Evolutionary conservation across 805 yeast genomes (phyloP).

Genomic region (Metschnikowia shivogae): DNA sequence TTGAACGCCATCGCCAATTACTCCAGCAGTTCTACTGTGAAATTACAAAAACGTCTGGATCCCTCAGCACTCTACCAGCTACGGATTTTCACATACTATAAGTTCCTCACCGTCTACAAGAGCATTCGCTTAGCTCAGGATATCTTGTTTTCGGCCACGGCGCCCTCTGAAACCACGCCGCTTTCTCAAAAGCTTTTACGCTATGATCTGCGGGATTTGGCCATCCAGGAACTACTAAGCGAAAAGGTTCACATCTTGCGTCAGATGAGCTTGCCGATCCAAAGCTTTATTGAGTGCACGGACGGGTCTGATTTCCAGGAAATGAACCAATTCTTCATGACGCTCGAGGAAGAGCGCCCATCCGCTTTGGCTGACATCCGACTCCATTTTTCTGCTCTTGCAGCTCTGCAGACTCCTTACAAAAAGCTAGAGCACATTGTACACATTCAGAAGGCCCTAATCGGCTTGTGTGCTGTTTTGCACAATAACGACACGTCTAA

Average conservation of each 20-base stretch:
- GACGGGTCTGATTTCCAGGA: constrained; percentile 8
- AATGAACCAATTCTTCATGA: constrained; percentile 13
- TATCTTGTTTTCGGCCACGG: constrained; percentile 25
- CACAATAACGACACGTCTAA: constrained; percentile 19
- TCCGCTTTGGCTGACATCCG: constrained; percentile 19
- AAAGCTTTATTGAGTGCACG: constrained; percentile 26
- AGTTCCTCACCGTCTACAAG: constrained; percentile 31
- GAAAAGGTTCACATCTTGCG: constrained; percentile 30
- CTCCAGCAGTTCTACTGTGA: constrained; percentile 29
- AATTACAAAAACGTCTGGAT: constrained; percentile 35
- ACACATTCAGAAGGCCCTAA: constrained; percentile 29
- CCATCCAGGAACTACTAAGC: constrained; percentile 32
- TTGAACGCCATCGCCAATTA: constrained; percentile 40
- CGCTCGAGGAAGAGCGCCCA: constrained; percentile 7
- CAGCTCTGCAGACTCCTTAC: constrained; percentile 27
- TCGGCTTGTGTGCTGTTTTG: constrained; percentile 16
- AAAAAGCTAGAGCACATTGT: constrained; percentile 30
- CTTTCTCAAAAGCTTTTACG: constrained; percentile 38
- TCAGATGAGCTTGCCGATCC: constrained; percentile 25
- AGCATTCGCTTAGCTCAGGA: constrained; percentile 32
- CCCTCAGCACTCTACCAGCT: constrained; percentile 35
- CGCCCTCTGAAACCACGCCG: constrained; percentile 25
- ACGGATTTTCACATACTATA: constrained; percentile 39
- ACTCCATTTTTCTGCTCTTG: constrained; percentile 17
- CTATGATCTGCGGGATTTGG: constrained; percentile 37